Base-by-base conservation (phyloP, 2,329 filamentous ascomycete species). In the Fusarium sp. region DNA sequence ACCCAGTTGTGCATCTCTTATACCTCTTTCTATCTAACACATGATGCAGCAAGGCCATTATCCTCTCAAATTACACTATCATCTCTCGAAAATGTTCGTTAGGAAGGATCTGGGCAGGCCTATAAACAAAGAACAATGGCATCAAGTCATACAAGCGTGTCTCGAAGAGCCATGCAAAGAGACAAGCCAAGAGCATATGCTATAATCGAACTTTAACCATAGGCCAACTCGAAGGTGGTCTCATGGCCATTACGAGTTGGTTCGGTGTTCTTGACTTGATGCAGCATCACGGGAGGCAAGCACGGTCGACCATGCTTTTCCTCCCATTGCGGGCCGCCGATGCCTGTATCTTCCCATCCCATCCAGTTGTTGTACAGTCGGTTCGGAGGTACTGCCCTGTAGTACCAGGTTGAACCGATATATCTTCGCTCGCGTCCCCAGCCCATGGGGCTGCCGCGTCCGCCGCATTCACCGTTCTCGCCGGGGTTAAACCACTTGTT, bases 361-460 rank as follows among this genome's bases (percentile, higher is more conserved):
- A 90, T 84, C 83, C 87, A 89, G 78, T 90, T 89, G 79, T 88
- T 88, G 77, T 87, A 90, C 40, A 90, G 74, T 42, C 87, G 81
- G 72, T 86, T 86, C 2, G 88, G 87, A 9, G 87, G 85, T 49
- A 82, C 81, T 4, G 87, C 86, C 34, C 87, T 83, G 77, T 85
- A 89, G 76, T 90, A 89, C 88, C 87, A 90, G 2, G 87, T 89
- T 39, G 78, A 81, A n/a, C 87, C 88, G 63, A 85, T 80, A 68
- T 86, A 90, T 46, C 87, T 81, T 13, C 84, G 83, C 71, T 90
- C 87, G 57, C 84, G 82, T 5, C 87, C 87, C 86, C 86, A 88
- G 24, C 86, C 86, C 80, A 88, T 88, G 39, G 87, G 84, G 59
- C 85, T 88, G 54, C 85, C 85, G 26, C 83, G 79, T 18, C 86